Conservation (phyloP, 768 basidiomycete species). For the Chalciporus chontae region DNA sequence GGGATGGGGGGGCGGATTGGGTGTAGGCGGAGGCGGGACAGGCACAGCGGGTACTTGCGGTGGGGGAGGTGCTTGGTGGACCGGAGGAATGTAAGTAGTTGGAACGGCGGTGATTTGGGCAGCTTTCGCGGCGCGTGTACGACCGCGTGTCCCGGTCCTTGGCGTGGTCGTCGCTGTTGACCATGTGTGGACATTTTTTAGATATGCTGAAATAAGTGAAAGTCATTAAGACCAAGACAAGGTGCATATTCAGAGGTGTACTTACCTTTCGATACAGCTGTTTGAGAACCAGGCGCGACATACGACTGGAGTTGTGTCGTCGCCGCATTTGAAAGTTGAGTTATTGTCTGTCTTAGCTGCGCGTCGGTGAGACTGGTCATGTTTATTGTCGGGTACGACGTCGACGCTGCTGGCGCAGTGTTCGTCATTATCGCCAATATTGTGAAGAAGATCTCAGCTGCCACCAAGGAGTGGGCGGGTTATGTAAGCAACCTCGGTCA, state of each 20-base stretch:
- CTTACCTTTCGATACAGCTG: constrained; percentile 29
- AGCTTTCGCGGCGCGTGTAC: constrained; percentile 34
- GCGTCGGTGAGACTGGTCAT: constrained; percentile 53
- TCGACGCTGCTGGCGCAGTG: constrained; percentile 25
- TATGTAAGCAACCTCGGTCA: constrained; percentile 19
- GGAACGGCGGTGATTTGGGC: constrained; percentile 37
- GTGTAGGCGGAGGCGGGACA: constrained; percentile 30
- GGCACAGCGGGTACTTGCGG: constrained; percentile 27
- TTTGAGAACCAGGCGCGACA: constrained; percentile 28
- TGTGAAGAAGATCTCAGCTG: not conserved
- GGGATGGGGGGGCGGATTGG: constrained; percentile 52
- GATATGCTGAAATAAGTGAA: constrained; percentile 41
- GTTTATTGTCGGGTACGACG: constrained; percentile 31
- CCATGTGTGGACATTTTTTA: constrained; percentile 71
- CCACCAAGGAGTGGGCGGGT: constrained; percentile 15
- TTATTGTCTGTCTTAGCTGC: constrained; percentile 62
- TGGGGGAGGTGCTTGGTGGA: constrained; percentile 36
- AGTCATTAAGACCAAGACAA: constrained; percentile 19
- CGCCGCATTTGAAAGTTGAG: constrained; percentile 44
- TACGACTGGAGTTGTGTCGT: constrained; percentile 35
- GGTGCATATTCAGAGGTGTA: not conserved
- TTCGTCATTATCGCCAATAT: constrained; percentile 23
- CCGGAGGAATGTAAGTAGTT: constrained; percentile 34
- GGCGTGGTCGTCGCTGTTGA: constrained; percentile 54
- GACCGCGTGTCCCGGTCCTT: constrained; percentile 38